phyloP scores from a whole-genome alignment of 2,329 filamentous ascomycete genomes.

The Fusarium pseudocircinatum region DNA sequence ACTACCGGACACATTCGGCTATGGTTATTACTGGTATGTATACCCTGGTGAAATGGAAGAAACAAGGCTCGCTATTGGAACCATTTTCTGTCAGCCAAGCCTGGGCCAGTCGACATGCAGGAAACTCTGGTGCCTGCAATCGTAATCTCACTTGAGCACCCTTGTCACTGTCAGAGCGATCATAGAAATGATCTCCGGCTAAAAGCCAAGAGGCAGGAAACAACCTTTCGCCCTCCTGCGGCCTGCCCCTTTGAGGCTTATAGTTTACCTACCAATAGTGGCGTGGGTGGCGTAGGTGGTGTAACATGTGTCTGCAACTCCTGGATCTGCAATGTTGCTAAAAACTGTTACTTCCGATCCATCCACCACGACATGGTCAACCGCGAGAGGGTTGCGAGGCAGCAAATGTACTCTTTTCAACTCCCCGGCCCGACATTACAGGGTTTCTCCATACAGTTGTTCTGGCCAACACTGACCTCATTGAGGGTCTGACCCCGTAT shows the following conservation, averaged over 20 bases:
- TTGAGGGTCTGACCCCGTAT: constrained; percentile 37
- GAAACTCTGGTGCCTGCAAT: constrained; percentile 28
- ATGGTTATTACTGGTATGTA: background rate
- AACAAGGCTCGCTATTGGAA: constrained; percentile 7
- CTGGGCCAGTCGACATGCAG: constrained; percentile 18
- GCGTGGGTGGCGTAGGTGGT: background rate
- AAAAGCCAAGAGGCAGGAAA: constrained; percentile 17
- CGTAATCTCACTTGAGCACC: constrained; percentile 7
- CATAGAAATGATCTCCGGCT: constrained; percentile 23
- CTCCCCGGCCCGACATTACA: constrained; percentile 26
- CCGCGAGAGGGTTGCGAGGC: constrained; percentile 4
- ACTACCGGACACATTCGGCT: constrained; percentile 12
- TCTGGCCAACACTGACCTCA: constrained; percentile 37
- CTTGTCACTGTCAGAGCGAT: constrained; percentile 15
- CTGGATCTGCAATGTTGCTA: constrained; percentile 11
- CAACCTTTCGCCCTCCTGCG: constrained; percentile 11
- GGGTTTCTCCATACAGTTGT: constrained; percentile 42
- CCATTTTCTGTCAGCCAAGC: constrained; percentile 1
- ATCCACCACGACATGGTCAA: constrained; percentile 15
- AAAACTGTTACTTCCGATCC: constrained; percentile 25
- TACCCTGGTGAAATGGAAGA: background rate
- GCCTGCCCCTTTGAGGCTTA: constrained; percentile 38
- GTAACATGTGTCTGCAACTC: background rate
- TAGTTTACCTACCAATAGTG: constrained; percentile 13
- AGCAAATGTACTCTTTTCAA: constrained; percentile 11